Evolutionary conservation across 164 flowering plant species (phyloP).

Genomic region (Chloranthus sessilifolius): DNA sequence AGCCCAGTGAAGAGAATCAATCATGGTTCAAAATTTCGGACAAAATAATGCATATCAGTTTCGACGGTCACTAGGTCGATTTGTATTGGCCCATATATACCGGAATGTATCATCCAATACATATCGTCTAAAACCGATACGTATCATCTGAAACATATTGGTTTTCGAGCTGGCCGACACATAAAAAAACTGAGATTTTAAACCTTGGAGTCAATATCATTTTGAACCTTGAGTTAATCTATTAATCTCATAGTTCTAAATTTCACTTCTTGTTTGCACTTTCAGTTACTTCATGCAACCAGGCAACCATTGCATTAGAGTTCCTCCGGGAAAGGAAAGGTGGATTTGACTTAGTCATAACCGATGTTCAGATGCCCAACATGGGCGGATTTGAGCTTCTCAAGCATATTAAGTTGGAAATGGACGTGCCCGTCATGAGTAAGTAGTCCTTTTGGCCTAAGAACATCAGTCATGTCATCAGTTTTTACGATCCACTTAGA

Average conservation of each 20-base stretch:
- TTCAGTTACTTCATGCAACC: slow-evolving; percentile 78
- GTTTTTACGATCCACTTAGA: too few species aligned
- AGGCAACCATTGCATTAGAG: slow-evolving; percentile 69
- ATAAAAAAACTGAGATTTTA: neutral
- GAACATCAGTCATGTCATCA: too few species aligned
- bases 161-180: neutral
- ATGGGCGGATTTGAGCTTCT: slow-evolving; percentile 95
- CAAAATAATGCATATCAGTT: too few species aligned
- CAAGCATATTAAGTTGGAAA: slow-evolving; percentile 84
- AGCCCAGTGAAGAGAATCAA: too few species aligned
- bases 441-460: slow-evolving; percentile 14
- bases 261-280: too few species aligned
- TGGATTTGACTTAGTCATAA: slow-evolving; percentile 80
- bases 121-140: neutral
- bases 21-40: too few species aligned
- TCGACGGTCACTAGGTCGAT: too few species aligned
- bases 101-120: neutral
- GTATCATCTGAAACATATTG: neutral
- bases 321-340: slow-evolving; percentile 75
- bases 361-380: slow-evolving; percentile 98
- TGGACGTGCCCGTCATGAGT: slow-evolving; percentile 94
- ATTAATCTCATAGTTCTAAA: too few species aligned
- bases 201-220: neutral
- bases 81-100: too few species aligned
- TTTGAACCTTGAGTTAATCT: too few species aligned